A percentile compares a stretch with the other conserved stretches of the same genome.
phyloP scores from a whole-genome alignment of 1,139 yeast genomes.

The Blastobotrys ciferrii region DNA sequence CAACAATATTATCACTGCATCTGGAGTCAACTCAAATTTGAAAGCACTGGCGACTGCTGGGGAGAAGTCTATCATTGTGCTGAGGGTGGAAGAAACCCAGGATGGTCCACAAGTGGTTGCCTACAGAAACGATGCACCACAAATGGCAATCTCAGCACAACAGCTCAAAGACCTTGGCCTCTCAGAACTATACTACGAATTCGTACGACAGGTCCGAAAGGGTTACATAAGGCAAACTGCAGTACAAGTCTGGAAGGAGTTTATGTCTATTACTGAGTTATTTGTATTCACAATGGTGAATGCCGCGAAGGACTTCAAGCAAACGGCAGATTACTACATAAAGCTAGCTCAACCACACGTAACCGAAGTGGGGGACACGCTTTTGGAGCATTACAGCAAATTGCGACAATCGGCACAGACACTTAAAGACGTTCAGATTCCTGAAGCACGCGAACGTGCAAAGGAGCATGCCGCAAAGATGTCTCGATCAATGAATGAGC shows the following conservation, averaged over 20 bases:
- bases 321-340: background rate
- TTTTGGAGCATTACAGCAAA: background rate
- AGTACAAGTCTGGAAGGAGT: background rate
- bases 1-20: background rate
- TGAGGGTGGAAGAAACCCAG: background rate
- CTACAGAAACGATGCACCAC: background rate
- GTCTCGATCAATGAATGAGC: background rate
- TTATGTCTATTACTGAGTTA: background rate
- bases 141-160: background rate
- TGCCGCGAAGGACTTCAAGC: background rate
- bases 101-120: background rate
- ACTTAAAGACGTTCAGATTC: background rate
- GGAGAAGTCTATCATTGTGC: constrained; percentile 2
- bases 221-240: background rate
- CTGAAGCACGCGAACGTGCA: background rate
- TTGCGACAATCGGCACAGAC: background rate
- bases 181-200: background rate
- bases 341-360: background rate
- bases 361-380: background rate
- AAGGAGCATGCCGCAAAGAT: background rate
- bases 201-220: background rate
- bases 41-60: background rate
- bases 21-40: background rate
- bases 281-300: background rate
- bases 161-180: background rate